Percentiles rank a stretch among this genome's conserved stretches.
Conservation (phyloP, 139 green algal genomes). For the Chlorella sp. region DNA sequence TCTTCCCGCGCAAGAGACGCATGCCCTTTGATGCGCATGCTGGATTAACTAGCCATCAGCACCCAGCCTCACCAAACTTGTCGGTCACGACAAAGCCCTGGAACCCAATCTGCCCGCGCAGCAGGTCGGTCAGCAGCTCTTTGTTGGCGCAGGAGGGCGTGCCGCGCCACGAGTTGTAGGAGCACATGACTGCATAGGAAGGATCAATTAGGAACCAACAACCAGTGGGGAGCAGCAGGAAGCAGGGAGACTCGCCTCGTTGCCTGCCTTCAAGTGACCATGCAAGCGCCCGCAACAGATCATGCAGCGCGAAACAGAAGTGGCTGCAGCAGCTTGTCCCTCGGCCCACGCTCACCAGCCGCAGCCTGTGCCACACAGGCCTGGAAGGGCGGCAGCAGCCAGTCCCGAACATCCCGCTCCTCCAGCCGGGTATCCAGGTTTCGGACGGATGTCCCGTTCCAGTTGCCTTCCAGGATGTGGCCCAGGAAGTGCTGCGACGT, state of each 20-base stretch:
- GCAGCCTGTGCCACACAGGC: background rate
- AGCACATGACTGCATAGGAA: no score
- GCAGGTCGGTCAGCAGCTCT: background rate
- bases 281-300: no score
- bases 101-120: background rate
- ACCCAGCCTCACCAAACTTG: background rate
- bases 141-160: background rate
- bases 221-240: no score
- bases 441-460: background rate
- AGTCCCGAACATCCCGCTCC: background rate
- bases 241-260: no score
- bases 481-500: conserved; percentile 9
- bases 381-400: background rate
- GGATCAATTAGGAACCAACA: no score
- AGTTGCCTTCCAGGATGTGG: conserved; percentile 1
- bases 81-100: background rate
- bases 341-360: background rate
- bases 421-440: background rate
- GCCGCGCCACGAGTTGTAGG: background rate
- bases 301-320: no score
- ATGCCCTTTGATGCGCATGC: no score
- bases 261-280: no score
- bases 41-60: no score
- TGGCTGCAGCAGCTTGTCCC: no score
- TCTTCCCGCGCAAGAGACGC: no score